Evolutionary conservation across 495 filamentous ascomycete species (phyloP).

Genomic region (Podospora australis): DNA sequence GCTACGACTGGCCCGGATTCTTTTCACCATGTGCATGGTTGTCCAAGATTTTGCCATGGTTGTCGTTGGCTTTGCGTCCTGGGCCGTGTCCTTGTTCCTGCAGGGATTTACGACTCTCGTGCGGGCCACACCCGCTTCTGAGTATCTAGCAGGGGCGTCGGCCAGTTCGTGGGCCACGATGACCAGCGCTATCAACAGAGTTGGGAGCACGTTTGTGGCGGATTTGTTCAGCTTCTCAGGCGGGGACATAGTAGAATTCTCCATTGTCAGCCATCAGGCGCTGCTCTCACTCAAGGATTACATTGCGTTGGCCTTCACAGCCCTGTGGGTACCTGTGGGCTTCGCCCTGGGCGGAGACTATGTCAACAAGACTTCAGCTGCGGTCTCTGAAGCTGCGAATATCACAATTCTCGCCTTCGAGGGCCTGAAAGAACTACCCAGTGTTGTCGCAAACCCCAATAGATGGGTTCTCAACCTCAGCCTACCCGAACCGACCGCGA

Average conservation of each 20-base stretch:
- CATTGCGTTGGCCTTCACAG: slow-evolving; percentile 21
- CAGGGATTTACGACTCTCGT: slow-evolving; percentile 13
- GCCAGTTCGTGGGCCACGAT: slow-evolving; percentile 18
- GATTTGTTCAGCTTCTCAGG: slow-evolving; percentile 34
- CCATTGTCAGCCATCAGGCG: slow-evolving; percentile 42
- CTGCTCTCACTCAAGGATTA: slow-evolving; percentile 32
- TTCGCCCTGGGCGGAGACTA: slow-evolving; percentile 32
- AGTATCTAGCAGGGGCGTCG: slow-evolving; percentile 2
- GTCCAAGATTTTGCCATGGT: slow-evolving; percentile 42
- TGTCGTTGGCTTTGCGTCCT: slow-evolving; percentile 29
- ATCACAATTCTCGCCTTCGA: slow-evolving; percentile 9
- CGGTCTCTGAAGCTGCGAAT: slow-evolving; percentile 4
- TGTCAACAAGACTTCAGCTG: slow-evolving; percentile 17
- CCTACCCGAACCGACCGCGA: slow-evolving; percentile 27
- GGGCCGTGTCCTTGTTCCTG: slow-evolving; percentile 8
- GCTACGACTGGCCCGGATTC: slow-evolving; percentile 60
- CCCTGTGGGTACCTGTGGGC: slow-evolving; percentile 14
- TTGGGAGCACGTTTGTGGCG: slow-evolving; percentile 32
- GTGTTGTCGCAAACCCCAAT: slow-evolving; percentile 23
- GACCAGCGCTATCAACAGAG: slow-evolving; percentile 26
- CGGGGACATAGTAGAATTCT: slow-evolving; percentile 42
- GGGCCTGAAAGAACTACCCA: slow-evolving; percentile 9
- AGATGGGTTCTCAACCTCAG: slow-evolving; percentile 48
- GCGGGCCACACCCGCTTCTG: slow-evolving; percentile 11
- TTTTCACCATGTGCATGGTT: slow-evolving; percentile 67